These are phyloP conservation scores for Barnettozyma salicaria DNA, from an alignment of 805 yeast genomes.

Conservation along the genomic window DNA sequence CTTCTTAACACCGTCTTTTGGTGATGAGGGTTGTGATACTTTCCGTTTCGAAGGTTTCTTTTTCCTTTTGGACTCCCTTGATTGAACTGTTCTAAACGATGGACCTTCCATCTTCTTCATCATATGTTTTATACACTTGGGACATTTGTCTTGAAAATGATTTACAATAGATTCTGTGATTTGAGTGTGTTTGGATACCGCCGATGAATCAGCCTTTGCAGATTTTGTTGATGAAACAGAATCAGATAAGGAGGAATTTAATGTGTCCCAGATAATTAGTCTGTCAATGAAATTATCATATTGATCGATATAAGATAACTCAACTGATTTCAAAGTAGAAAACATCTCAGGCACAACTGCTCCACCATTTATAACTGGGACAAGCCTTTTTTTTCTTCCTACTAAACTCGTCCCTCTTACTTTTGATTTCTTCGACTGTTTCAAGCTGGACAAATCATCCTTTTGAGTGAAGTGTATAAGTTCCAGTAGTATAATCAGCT, in stretches of 20 bases:
- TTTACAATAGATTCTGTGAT: slow-evolving; percentile 50
- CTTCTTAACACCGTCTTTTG: slow-evolving; percentile 4
- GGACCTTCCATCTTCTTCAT: slow-evolving; percentile 45
- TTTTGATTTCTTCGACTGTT: slow-evolving; percentile 9
- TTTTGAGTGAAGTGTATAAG: slow-evolving; percentile 31
- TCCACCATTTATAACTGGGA: slow-evolving; percentile 37
- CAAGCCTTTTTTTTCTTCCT: slow-evolving; percentile 25
- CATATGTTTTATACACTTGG: slow-evolving; percentile 39
- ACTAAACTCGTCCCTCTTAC: slow-evolving; percentile 26
- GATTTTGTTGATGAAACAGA: slow-evolving; percentile 28
- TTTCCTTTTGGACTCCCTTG: neutral
- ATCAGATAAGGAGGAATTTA: slow-evolving; percentile 19
- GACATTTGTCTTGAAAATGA: slow-evolving; percentile 43
- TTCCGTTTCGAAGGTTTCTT: slow-evolving; percentile 5
- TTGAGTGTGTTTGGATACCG: too few species aligned
- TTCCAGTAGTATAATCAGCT: slow-evolving; percentile 44
- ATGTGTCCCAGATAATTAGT: slow-evolving; percentile 47
- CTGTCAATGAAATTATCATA: slow-evolving; percentile 46
- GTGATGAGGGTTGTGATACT: slow-evolving; percentile 5
- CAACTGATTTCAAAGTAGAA: too few species aligned
- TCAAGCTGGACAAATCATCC: slow-evolving; percentile 34
- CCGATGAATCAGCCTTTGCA: slow-evolving; percentile 34
- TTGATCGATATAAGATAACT: slow-evolving; percentile 27
- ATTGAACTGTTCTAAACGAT: slow-evolving; percentile 5
- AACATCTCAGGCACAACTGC: slow-evolving; percentile 29